Conservation (phyloP, 78 protist species). For the Dictyostelium purpureum region DNA sequence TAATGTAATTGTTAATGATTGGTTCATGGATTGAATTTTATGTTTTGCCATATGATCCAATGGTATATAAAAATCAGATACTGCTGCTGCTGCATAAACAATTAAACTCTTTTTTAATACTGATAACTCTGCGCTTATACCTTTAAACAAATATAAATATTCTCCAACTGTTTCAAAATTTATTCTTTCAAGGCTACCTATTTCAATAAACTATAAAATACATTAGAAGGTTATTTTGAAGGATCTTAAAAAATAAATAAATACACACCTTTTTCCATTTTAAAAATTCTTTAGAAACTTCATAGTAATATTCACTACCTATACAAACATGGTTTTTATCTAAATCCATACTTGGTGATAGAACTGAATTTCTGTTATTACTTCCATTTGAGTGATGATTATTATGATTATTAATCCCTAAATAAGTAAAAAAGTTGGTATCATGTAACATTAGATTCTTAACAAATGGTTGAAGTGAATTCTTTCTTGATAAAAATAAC, state of each 20-base stretch:
- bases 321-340: slow-evolving; percentile 6
- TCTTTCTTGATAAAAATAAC: slow-evolving; percentile 73
- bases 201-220: background rate
- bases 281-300: slow-evolving; percentile 34
- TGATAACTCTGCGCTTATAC: background rate
- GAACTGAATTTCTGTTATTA: background rate
- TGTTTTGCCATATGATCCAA: slow-evolving; percentile 63
- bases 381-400: background rate
- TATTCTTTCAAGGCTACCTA: slow-evolving; percentile 34
- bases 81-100: slow-evolving; percentile 89
- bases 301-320: slow-evolving; percentile 10
- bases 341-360: background rate
- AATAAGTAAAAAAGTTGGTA: slow-evolving; percentile 39
- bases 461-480: slow-evolving; percentile 79
- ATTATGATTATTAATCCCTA: background rate
- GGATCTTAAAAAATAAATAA: background rate
- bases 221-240: background rate
- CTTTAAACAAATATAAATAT: slow-evolving; percentile 72
- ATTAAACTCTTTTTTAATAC: slow-evolving; percentile 18
- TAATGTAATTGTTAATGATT: slow-evolving; percentile 37
- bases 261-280: slow-evolving; percentile 47
- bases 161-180: slow-evolving; percentile 82
- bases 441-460: slow-evolving; percentile 76
- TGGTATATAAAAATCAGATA: slow-evolving; percentile 87
- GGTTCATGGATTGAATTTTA: slow-evolving; percentile 79